Conservation (phyloP, 345 rosid genomes). For the Mallotus nudiflorus region DNA sequence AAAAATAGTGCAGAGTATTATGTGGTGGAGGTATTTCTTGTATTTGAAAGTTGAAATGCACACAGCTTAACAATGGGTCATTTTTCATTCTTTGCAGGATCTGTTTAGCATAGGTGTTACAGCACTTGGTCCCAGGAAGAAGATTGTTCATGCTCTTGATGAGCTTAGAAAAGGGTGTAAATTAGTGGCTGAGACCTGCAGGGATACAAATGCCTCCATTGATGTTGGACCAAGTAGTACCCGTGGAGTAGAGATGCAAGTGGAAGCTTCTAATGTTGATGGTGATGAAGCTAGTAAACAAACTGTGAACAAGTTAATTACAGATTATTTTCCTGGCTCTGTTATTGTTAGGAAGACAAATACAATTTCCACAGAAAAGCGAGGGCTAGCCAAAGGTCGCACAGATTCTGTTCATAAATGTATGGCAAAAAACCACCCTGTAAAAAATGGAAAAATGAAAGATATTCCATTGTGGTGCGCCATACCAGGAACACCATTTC, state of each 20-base stretch:
- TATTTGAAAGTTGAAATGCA: constrained; percentile 7
- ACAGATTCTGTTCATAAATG: constrained; percentile 38
- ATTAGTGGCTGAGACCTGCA: constrained; percentile 26
- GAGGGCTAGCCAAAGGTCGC: constrained; percentile 28
- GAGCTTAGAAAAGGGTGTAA: constrained; percentile 44
- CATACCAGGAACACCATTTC: constrained; percentile 82
- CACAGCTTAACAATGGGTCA: neutral
- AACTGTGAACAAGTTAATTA: constrained; percentile 71
- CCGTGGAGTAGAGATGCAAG: constrained; percentile 35
- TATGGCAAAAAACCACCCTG: constrained; percentile 32
- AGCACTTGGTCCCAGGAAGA: constrained; percentile 93
- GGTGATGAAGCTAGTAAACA: constrained; percentile 43
- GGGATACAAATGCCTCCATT: constrained; percentile 10
- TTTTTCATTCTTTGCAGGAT: constrained; percentile 45
- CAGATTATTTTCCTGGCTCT: constrained; percentile 72
- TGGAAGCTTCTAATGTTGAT: constrained; percentile 33
- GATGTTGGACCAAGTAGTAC: constrained; percentile 24
- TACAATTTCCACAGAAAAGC: constrained; percentile 32
- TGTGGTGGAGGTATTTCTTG: neutral
- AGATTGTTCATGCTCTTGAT: constrained; percentile 69
- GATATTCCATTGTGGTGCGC: constrained; percentile 78
- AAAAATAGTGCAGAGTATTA: too few species aligned
- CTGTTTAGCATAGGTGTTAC: constrained; percentile 71
- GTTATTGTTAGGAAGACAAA: constrained; percentile 37
- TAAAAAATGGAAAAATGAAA: constrained; percentile 46